A percentile compares a stretch with the other conserved stretches of the same genome.
phyloP scores from a whole-genome alignment of 306 rosid species.

The Quercus dentata region DNA sequence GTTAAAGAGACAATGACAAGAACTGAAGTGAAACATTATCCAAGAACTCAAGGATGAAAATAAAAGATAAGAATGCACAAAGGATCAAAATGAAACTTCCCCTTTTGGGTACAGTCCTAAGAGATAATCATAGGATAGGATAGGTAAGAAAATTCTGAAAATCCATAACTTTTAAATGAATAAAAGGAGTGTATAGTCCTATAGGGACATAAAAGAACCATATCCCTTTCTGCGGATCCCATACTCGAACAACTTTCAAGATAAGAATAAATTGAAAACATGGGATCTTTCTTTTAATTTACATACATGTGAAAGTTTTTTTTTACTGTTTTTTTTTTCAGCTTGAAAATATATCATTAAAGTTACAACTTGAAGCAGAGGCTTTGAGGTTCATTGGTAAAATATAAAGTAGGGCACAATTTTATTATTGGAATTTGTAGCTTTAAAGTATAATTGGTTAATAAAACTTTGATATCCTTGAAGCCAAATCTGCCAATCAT shows the following conservation, averaged over 20 bases:
- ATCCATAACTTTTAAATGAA: not conserved
- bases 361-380: not conserved
- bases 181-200: not conserved
- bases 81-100: too few relatives aligned
- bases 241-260: not conserved
- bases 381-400: not conserved
- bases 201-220: not conserved
- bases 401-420: not conserved
- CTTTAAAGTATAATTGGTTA: not conserved
- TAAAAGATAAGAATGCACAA: too few relatives aligned
- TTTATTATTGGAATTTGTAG: not conserved
- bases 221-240: not conserved
- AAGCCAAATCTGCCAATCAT: not conserved
- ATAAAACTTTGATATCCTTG: not conserved
- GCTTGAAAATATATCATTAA: too few relatives aligned
- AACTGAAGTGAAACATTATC: too few relatives aligned
- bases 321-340: too few relatives aligned
- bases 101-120: too few relatives aligned
- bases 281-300: not conserved
- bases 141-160: not conserved
- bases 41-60: too few relatives aligned
- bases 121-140: too few relatives aligned
- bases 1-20: too few relatives aligned
- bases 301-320: too few relatives aligned
- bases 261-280: not conserved